Base-by-base conservation (phyloP, 495 filamentous ascomycete genomes). In the Amphirosellinia nigrospora region DNA sequence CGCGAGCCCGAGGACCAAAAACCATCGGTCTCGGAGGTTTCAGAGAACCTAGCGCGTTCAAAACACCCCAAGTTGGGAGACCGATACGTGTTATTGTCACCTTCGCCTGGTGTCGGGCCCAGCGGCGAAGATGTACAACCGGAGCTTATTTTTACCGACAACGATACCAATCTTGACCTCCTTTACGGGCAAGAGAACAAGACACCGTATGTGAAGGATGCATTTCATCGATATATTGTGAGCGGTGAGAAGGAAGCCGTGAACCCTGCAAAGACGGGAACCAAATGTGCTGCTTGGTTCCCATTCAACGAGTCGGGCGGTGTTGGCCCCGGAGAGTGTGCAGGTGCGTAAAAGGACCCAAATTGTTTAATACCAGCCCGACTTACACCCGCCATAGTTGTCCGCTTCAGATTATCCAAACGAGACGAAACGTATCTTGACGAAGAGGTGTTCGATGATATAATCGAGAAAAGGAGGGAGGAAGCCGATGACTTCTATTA, bases 401-500 rank as follows among this genome's bases (percentile, higher is more conserved):
- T 98, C 34, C 93, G 95, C 64, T 97, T 98, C 83, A 89, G 94
- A 59, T 80, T 98, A 34, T 94, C 94, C 7, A 89, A 81, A 67
- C 91, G 89, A 73, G 82, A 89, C 43, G 88, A 91, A 43, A 85
- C 86, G 13, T 97, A 92, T 78, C 83, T 98, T 38, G 94, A 98
- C 73, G 95, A 98, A 81, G 95, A 97, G 79, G 81, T 89, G 13
- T 94, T 98, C 69, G 95, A 98, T 75, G 91, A 98, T 75, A 89
- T 94, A 63, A 92, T 98, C 68, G 95, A 98, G 69, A 88, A 91
- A 75, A 88, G 93, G 72, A 88, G 85, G 64, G 88, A 90, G 19
- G 95, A 98, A 72, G 96, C 95, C 1, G 96, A 98, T 78, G 95
- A 98, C 63, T 98, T 98, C 75, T 98, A 94, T 82, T 96, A 88